Evolutionary conservation across 1,139 yeast species (phyloP), one percentile per base, ranked within the genome.

Genomic region (Cylindricascospora bacillispora): DNA sequence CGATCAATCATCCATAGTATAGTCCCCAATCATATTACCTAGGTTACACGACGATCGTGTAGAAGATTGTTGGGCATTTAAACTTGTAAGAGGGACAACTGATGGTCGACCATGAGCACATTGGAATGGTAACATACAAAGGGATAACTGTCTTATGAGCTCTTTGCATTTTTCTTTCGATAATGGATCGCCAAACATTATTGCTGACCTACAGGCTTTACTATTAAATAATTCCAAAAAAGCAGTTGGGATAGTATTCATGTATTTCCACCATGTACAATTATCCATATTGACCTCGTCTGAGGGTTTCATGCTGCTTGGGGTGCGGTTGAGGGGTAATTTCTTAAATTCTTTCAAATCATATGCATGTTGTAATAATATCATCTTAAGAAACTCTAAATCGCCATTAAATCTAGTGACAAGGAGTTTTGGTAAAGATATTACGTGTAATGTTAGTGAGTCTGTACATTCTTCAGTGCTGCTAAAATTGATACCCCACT

Each of bases 91-190:
- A 0, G 92, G 86, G 0, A 73, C 66, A 10, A 78, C 54, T 0
- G 86, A 68, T 0, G 93, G 93, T 31, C 94, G 53, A 0, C 94
- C 94, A 52, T 83, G 94, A 0, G 94, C 94, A 59, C 94, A 83
- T 34, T 69, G 74, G 40, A 80, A 78, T 0, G 94, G 93, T 11
- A 65, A 52, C 12, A 54, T 45, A 44, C 93, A 81, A 3, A 35
- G 24, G 1, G 60, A 43, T 15, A 82, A 57, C 2, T 54, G 38
- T 1, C 33, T 27, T 0, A 81, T 43, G 27, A 80, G 42, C 1
- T 43, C 27, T 2, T 43, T 35, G 58, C 83, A 76, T 32, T 73
- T 67, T 0, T 36, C 38, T 1, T 27, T 32, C 0, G 60, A 43
- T 23, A 83, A 47, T 2, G 34, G 30, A 27, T 72, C 73, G 0